Conservation (phyloP, 2,329 filamentous ascomycete genomes). For the Hypoxylon sp. region DNA sequence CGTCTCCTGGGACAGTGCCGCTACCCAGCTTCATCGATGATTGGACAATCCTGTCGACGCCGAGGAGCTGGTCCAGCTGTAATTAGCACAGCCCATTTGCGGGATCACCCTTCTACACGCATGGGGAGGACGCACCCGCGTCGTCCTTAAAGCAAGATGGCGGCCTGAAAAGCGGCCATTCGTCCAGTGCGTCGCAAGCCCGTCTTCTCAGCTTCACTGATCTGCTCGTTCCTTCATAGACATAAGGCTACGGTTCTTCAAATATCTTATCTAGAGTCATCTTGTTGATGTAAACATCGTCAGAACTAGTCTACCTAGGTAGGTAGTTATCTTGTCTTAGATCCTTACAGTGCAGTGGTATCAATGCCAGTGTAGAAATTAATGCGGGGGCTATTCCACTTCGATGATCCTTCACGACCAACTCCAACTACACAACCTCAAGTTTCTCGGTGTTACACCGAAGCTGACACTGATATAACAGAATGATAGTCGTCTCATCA, state of each 20-base stretch:
- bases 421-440: constrained; percentile 14
- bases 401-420: constrained; percentile 28
- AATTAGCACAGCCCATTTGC: constrained; percentile 34
- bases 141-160: constrained; percentile 28
- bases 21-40: constrained; percentile 30
- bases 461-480: constrained; percentile 10
- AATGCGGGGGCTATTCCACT: constrained; percentile 33
- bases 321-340: not conserved
- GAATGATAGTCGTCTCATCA: not conserved
- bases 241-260: not conserved
- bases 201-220: not conserved
- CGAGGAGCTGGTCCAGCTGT: constrained; percentile 37
- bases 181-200: constrained; percentile 20
- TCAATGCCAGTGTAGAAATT: constrained; percentile 19
- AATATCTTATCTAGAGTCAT: not conserved
- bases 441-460: constrained; percentile 8
- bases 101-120: constrained; percentile 25
- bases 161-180: constrained; percentile 34
- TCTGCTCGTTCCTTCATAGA: constrained; percentile 1
- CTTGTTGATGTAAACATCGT: not conserved
- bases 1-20: constrained; percentile 13
- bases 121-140: constrained; percentile 16
- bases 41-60: constrained; percentile 38
- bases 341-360: constrained; percentile 1
- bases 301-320: not conserved